Conservation (phyloP, 2,329 filamentous ascomycete species). For the Ascochyta rabiei region DNA sequence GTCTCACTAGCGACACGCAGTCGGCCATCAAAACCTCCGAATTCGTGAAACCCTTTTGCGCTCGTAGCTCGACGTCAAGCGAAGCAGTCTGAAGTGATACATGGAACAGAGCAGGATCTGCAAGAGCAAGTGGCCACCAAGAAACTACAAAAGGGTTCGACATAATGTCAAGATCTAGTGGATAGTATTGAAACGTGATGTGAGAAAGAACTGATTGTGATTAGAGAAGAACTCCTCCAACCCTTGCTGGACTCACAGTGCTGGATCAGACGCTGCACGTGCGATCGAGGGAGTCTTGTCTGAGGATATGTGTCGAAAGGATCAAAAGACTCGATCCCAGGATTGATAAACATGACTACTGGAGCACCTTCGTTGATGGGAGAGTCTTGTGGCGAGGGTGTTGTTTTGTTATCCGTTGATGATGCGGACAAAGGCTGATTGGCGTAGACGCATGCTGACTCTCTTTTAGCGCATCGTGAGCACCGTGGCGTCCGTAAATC, state of each 20-base stretch:
- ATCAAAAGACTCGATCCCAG: constrained; percentile 51
- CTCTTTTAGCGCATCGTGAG: constrained; percentile 60
- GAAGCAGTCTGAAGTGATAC: constrained; percentile 65
- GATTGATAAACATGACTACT: constrained; percentile 26
- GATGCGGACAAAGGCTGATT: constrained; percentile 56
- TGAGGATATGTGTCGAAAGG: constrained; percentile 64
- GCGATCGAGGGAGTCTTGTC: constrained; percentile 58
- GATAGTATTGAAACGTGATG: constrained; percentile 67
- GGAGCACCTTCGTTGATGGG: background rate
- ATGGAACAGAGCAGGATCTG: constrained; percentile 63
- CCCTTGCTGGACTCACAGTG: constrained; percentile 52
- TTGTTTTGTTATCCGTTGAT: constrained; percentile 27
- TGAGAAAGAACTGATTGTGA: constrained; percentile 58
- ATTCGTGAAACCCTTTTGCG: constrained; percentile 59
- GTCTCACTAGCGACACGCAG: constrained; percentile 59
- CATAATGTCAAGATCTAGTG: constrained; percentile 57
- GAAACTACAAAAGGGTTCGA: constrained; percentile 65
- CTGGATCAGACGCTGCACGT: constrained; percentile 63
- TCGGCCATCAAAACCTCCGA: constrained; percentile 65
- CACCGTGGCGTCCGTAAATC: constrained; percentile 61
- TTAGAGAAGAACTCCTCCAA: background rate
- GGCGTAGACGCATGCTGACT: constrained; percentile 57
- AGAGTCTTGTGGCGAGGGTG: background rate
- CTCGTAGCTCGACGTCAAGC: constrained; percentile 60
- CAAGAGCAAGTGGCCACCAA: constrained; percentile 65